Base-by-base conservation (phyloP, 202 grass and related monocot species). In the Zoysia matrella region DNA sequence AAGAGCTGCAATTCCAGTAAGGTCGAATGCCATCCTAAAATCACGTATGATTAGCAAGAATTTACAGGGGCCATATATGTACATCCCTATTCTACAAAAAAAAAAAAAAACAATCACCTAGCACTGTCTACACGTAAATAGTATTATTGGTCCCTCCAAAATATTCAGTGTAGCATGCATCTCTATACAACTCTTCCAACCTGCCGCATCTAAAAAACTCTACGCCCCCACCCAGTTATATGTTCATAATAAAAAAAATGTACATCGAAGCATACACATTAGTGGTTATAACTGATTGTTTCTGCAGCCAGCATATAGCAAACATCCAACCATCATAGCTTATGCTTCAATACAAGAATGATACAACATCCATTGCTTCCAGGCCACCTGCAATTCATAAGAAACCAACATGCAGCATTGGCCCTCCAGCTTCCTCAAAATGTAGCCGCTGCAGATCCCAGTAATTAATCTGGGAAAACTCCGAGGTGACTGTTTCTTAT, bases 211-310 rank as follows among this genome's bases (percentile, higher is more conserved):
- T 52, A 11, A 42, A n/a, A 46, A 56, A 10, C 30, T 36, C 39
- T 5, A 75, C 71, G 83, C 79, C 54, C 6, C 43, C 52, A 13
- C 52, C 13, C 62, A 86, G 45, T 7, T 11, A 18, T 30, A 60
- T 6, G 65, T 79, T 86, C 65, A 60, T 72, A 36, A 36, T 36
- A 36, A 36, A 36, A 36, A 84, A 8, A 87, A 87, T 90, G 76
- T 90, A 87, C 88, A 90, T 54, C 18, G 42, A 66, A 69, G 39
- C 84, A 90, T 79, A 36, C 30, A 86, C 36, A 56, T 55, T 47
- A 71, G 15, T 18, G 12, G n/a, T 8, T 64, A 83, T 39, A 64
- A 22, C 14, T 3, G 4, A 64, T 4, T 67, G 9, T 60, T 68
- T 61, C 52, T 42, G 67, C 67, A 72, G 8, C 44, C 58, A 77